Base-by-base conservation (phyloP, 306 rosid genomes). In the Malus asiatica region DNA sequence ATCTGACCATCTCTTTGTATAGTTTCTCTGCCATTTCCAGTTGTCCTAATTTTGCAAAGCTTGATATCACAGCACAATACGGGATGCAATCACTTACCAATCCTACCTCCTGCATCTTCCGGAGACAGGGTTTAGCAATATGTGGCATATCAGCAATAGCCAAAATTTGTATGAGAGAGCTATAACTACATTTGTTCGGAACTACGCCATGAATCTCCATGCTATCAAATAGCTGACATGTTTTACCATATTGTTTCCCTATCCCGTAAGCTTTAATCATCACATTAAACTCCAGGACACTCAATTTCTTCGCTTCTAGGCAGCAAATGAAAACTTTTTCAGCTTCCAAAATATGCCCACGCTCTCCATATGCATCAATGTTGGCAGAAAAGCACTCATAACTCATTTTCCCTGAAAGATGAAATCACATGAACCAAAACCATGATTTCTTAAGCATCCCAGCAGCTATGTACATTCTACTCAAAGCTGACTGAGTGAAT, bases 261-360 rank as follows among this genome's bases (percentile, higher is more conserved):
- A 90, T 68, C 46, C 98, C 98, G 79, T 86, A 93, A 73, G 98
- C 94, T 74, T 93, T 93, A 68, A 90, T 90, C 97, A 94, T 89
- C 90, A 94, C 95, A 68, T 94, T 94, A 80, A 87, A 94, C 87
- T 88, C 93, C 81, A 89, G 87, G 70, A 85, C 94, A 15, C 78
- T 82, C 72, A 82, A 82, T 74, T 80, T 93, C 75, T 83, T 86
- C 78, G 70, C 79, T 78, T 87, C 94, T 78, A 76, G 88, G 87
- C 93, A 90, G 81, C 89, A 87, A 23, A 52, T 29, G 69, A 93
- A 93, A 73, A 93, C 88, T 76, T 80, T 86, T 80, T 93, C 94
- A 64, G 98, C 98, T 90, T 90, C 93, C 66, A 62, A 76, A 58
- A 79, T 76, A 75, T 81, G 73, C 48, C 96, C 95, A 70, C 75